Base-by-base conservation (phyloP, 768 basidiomycete genomes). In the Pluteus cervinus region DNA sequence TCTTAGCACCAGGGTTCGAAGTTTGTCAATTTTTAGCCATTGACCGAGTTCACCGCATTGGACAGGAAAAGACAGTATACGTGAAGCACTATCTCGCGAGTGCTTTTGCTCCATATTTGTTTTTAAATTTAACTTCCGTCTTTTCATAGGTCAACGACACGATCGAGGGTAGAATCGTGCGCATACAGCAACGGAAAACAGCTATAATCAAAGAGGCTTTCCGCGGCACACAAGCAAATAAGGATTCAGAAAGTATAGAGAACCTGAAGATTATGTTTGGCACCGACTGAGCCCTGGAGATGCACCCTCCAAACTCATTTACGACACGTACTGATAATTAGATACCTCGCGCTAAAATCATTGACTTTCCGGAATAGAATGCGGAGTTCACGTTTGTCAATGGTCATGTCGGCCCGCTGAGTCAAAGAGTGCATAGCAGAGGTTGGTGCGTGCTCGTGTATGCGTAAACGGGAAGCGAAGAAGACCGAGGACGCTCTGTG, bases 131-230 rank as follows among this genome's bases (percentile, higher is more conserved):
- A 24, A 26, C 26, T 15, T 20, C 8, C 11, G 28, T 23, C 21
- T 23, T n/a, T 25, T 2, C 15, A 10, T 44, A 87, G 85, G 65
- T 87, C 3, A 58, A 74, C 7, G 67, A 82, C 38, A 89, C 86
- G 1, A 84, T 90, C 39, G 87, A 90, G 54, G 77, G 77, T 0
- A 76, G 84, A 11, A 87, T 91, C 44, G 56, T 88, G 4, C 68
- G 79, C 47, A 88, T 93, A 15, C 91, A 93, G 56, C 79, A 82
- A 50, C 67, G 87, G 24, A 94, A 93, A 62, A 88, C 79, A 0
- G 86, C 86, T 3, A 86, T 94, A 33, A 73, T 92, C 15, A 85
- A 81, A 47, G 86, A 86, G 52, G 88, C 89, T 2, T 86, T 92
- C 51, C 73, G 78, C 17, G 79, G 79, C 32, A 73, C 43, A 44